phyloP scores from a whole-genome alignment of 1,284 basidiomycete genomes.

The Sparassis latifolia region DNA sequence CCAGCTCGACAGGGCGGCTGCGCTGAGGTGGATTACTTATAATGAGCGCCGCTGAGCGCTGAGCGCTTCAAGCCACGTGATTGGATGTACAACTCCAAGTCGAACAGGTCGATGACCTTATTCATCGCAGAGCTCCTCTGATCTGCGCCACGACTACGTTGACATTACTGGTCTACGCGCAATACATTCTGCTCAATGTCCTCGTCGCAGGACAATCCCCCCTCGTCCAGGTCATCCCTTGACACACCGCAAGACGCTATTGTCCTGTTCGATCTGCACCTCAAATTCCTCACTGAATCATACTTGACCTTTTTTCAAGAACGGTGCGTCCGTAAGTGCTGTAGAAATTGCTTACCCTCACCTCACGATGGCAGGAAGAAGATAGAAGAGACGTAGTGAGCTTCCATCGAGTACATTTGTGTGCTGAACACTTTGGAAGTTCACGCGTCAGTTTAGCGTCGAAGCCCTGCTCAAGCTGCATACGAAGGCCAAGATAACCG shows the following conservation, averaged over 20 bases:
- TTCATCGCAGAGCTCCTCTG: no score
- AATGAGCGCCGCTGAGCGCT: no score
- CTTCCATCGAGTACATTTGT: constrained; percentile 3
- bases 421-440: not conserved
- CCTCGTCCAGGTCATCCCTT: constrained; percentile 10
- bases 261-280: constrained; percentile 64
- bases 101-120: no score
- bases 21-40: no score
- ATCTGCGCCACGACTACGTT: no score
- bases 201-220: constrained; percentile 11
- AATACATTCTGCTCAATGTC: constrained; percentile 6
- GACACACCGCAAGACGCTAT: constrained; percentile 44
- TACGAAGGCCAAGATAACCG: constrained; percentile 60
- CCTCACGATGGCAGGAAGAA: constrained; percentile 44
- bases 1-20: no score
- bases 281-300: constrained; percentile 63
- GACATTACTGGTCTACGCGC: no score
- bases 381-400: constrained; percentile 81
- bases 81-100: no score
- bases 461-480: constrained; percentile 68
- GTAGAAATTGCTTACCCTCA: no score
- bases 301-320: constrained; percentile 83
- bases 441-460: constrained; percentile 38
- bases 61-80: no score
- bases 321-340: constrained; percentile 44